Evolutionary conservation across 495 filamentous ascomycete species (phyloP).

Genomic region (Penicillium simplicissimum): DNA sequence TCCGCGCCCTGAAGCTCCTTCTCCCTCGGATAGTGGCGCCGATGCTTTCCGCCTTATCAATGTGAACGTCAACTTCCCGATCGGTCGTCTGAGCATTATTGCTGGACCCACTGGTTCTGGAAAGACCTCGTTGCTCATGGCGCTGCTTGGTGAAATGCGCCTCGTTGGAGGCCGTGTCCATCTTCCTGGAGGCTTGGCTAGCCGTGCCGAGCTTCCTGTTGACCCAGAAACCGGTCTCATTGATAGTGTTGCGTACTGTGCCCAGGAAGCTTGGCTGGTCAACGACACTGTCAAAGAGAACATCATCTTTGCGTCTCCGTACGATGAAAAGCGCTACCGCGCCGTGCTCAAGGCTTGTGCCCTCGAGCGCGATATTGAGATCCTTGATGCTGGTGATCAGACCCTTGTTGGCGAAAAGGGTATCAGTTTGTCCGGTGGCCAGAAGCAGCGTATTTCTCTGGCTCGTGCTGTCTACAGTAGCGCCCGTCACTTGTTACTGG

Average conservation of each 20-base stretch:
- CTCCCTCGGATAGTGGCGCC: slow-evolving; percentile 19
- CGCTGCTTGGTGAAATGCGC: slow-evolving; percentile 95
- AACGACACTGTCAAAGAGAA: slow-evolving; percentile 97
- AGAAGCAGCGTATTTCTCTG: slow-evolving; percentile 96
- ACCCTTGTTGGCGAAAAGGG: slow-evolving; percentile 97
- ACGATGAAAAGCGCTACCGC: slow-evolving; percentile 81
- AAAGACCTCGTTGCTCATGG: slow-evolving; percentile 96
- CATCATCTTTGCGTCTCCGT: slow-evolving; percentile 85
- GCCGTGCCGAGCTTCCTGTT: slow-evolving; percentile 76
- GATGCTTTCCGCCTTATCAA: slow-evolving; percentile 81
- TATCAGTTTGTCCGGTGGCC: slow-evolving; percentile 92
- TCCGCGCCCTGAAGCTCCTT: slow-evolving; percentile 23
- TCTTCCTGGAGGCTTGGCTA: slow-evolving; percentile 73
- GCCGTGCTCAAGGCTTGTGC: slow-evolving; percentile 89
- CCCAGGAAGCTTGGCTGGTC: slow-evolving; percentile 96
- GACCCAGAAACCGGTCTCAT: slow-evolving; percentile 85
- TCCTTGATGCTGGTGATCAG: slow-evolving; percentile 89
- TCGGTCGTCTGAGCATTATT: slow-evolving; percentile 84
- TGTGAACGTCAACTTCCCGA: slow-evolving; percentile 71
- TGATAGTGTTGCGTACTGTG: slow-evolving; percentile 94
- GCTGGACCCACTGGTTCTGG: slow-evolving; percentile 91
- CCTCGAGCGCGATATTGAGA: slow-evolving; percentile 88
- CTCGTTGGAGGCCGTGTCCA: slow-evolving; percentile 76
- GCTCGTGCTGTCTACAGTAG: slow-evolving; percentile 92
- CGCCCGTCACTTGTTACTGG: slow-evolving; percentile 84